phyloP scores from a whole-genome alignment of 2,329 filamentous ascomycete genomes.

The Lecanicillium sp. region DNA sequence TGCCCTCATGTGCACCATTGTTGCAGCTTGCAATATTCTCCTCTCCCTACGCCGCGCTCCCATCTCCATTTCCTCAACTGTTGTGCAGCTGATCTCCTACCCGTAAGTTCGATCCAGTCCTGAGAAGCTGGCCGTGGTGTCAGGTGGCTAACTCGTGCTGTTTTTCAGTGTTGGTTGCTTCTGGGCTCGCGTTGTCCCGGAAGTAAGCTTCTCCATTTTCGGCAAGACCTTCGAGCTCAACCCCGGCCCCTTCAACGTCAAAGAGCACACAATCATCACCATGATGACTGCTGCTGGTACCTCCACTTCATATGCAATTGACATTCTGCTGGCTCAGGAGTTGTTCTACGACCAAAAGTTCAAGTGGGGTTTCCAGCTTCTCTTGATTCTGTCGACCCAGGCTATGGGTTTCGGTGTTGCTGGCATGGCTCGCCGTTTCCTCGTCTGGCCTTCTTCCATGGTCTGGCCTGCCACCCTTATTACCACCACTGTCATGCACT shows the following conservation, averaged over 20 bases:
- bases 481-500: constrained; percentile 55
- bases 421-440: constrained; percentile 49
- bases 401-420: constrained; percentile 58
- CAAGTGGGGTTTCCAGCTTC: constrained; percentile 50
- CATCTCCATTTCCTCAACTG: constrained; percentile 43
- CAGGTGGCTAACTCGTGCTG: not conserved
- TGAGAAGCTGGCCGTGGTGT: too few species aligned
- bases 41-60: constrained; percentile 42
- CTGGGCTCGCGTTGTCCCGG: constrained; percentile 26
- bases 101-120: constrained; percentile 19
- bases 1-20: constrained; percentile 46
- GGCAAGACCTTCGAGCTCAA: constrained; percentile 26
- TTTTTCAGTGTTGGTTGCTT: constrained; percentile 16
- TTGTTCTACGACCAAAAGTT: constrained; percentile 45
- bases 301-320: constrained; percentile 25
- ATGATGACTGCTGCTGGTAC: constrained; percentile 34
- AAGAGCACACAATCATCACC: constrained; percentile 42
- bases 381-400: constrained; percentile 53
- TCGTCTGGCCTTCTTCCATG: constrained; percentile 56
- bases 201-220: constrained; percentile 17
- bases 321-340: constrained; percentile 34
- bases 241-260: constrained; percentile 35
- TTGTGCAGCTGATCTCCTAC: constrained; percentile 48
- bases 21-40: constrained; percentile 48
- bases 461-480: constrained; percentile 56